Evolutionary conservation across 208 protist species (phyloP).

Genomic region (Acanthamoeba divionensis): DNA sequence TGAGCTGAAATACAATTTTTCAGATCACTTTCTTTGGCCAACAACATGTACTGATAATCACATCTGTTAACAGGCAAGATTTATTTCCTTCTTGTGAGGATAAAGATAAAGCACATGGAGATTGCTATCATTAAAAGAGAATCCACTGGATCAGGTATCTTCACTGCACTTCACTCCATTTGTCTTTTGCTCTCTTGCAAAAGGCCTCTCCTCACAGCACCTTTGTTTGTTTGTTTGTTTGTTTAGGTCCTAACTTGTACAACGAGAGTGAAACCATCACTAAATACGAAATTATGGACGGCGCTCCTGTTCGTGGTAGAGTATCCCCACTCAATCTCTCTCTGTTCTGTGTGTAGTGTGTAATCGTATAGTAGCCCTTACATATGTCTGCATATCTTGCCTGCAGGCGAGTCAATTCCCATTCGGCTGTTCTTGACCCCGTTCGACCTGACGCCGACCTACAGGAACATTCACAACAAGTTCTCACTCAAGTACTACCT

Average conservation of each 20-base stretch:
- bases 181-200: background rate
- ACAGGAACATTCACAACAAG: slow-evolving; percentile 86
- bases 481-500: slow-evolving; percentile 84
- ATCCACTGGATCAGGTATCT: slow-evolving; percentile 74
- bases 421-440: slow-evolving; percentile 85
- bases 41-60: no score
- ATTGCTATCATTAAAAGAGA: slow-evolving; percentile 85
- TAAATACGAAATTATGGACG: slow-evolving; percentile 93
- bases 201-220: background rate
- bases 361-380: background rate
- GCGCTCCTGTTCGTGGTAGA: slow-evolving; percentile 85
- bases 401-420: slow-evolving; percentile 84
- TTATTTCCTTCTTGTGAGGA: slow-evolving; percentile 84
- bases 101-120: slow-evolving; percentile 90
- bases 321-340: background rate
- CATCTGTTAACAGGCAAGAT: slow-evolving; percentile 83
- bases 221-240: background rate
- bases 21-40: no score
- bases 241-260: slow-evolving; percentile 77
- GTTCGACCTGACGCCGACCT: slow-evolving; percentile 88
- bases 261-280: slow-evolving; percentile 87
- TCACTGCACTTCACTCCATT: background rate
- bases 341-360: background rate
- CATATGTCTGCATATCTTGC: background rate
- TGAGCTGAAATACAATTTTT: no score